Evolutionary conservation across 805 yeast genomes (phyloP).

Genomic region (Kodamaea restingae): DNA sequence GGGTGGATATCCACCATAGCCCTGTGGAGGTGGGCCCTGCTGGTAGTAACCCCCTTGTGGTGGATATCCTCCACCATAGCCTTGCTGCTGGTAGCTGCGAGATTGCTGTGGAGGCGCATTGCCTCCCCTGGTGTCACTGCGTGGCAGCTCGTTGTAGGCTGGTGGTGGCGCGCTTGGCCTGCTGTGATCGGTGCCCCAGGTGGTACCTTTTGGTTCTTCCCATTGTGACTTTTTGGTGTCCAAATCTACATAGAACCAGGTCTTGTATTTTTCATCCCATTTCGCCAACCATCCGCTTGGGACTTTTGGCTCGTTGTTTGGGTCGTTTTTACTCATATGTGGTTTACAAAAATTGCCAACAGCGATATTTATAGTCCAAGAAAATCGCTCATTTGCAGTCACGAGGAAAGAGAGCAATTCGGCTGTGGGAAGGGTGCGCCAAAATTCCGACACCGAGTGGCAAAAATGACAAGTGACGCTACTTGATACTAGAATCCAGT

Average conservation of each 20-base stretch:
- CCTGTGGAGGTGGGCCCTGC: slow-evolving; percentile 22
- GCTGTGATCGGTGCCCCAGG: slow-evolving; percentile 20
- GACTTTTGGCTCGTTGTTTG: slow-evolving; percentile 45
- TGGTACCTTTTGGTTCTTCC: slow-evolving; percentile 74
- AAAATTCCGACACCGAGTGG: too few relatives aligned
- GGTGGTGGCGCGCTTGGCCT: slow-evolving; percentile 40
- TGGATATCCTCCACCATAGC: slow-evolving; percentile 20
- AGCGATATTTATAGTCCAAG: too few relatives aligned
- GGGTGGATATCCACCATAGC: slow-evolving; percentile 17
- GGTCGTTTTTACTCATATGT: slow-evolving; percentile 11
- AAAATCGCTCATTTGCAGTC: slow-evolving; percentile 1
- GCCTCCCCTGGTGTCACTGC: slow-evolving; percentile 10
- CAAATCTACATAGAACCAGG: slow-evolving; percentile 80
- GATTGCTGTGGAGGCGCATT: slow-evolving; percentile 10
- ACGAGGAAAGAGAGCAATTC: not conserved
- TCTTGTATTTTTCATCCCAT: slow-evolving; percentile 62
- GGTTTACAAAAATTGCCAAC: too few relatives aligned
- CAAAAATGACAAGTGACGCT: too few relatives aligned
- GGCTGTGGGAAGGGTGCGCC: not conserved
- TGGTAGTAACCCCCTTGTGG: slow-evolving; percentile 21
- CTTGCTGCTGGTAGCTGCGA: slow-evolving; percentile 12
- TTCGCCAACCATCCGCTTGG: slow-evolving; percentile 73
- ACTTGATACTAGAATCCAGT: too few relatives aligned
- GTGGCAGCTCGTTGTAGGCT: slow-evolving; percentile 15
- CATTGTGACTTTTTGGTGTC: slow-evolving; percentile 77